phyloP scores from a whole-genome alignment of 2,329 filamentous ascomycete species.

The Penicillium sp. region DNA sequence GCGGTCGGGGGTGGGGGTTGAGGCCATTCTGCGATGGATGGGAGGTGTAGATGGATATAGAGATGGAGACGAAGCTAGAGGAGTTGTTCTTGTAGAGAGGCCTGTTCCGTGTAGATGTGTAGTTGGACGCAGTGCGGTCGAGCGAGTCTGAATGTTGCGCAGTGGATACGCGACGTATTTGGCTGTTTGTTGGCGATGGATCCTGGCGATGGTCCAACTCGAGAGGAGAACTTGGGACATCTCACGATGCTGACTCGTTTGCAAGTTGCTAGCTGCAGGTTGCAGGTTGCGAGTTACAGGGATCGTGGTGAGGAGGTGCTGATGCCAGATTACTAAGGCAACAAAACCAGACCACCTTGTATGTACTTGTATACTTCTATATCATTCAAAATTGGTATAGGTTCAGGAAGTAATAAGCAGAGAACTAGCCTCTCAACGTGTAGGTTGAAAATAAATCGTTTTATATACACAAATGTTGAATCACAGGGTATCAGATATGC shows the following conservation, averaged over 20 bases:
- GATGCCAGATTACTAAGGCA: constrained; percentile 14
- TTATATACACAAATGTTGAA: constrained; percentile 26
- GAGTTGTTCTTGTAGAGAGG: no score
- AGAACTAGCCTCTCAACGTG: constrained; percentile 34
- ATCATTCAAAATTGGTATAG: no score
- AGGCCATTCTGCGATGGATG: constrained; percentile 27
- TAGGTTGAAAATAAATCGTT: constrained; percentile 20
- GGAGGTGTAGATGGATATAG: not conserved
- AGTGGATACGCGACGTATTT: not conserved
- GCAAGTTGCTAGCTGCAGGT: not conserved
- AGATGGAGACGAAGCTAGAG: no score
- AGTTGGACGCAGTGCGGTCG: not conserved
- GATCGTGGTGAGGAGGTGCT: not conserved
- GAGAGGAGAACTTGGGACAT: constrained; percentile 3
- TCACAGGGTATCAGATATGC: constrained; percentile 25
- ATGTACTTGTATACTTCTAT: no score
- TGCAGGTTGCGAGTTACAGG: not conserved
- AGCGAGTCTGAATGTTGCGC: not conserved
- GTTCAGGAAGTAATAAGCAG: no score
- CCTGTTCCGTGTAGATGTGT: not conserved
- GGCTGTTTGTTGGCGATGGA: not conserved
- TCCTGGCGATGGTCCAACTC: not conserved
- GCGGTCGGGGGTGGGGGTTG: constrained; percentile 28
- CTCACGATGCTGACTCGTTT: no score
- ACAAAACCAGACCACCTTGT: no score